Base-by-base conservation (phyloP, 192 early-diverging fungal genomes). In the Backusella psychrophila region DNA sequence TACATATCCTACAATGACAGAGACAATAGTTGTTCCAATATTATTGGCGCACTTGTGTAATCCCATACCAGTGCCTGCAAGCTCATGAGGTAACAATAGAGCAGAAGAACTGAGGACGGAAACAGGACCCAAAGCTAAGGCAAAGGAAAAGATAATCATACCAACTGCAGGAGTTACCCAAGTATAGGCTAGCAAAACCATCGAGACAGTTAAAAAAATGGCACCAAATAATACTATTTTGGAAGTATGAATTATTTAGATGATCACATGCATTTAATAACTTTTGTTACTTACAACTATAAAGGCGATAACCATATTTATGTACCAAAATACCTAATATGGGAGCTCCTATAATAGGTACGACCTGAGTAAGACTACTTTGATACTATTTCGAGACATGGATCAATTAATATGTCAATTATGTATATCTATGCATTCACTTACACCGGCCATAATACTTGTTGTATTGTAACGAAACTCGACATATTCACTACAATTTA, bases 21-120 rank as follows among this genome's bases (percentile, higher is more conserved):
- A 84, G 6, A 91, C 85, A 29, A 90, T 88, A 0, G 90, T 90
- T 21, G 87, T 85, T 11, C 89, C 90, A 9, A 88, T 87, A 67
- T 90, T 91, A 79, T 85, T 88, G 3, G 86, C 85, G 35, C 84
- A 87, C 76, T 91, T 91, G 85, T 89, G 89, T 34, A 91, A 78
- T 1, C 90, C 89, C 49, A 89, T 68, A 9, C 84, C 87, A 0
- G 87, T 88, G 31, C 90, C 90, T 19, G 87, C 75, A 21, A 86
- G 80, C 71, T 75, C 84, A 66, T 79, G 81, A 4, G 86, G 89
- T 19, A 90, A 41, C 6, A 88, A 78, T 6, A 91, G 79, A 42
- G 89, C 81, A 3, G 87, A 83, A 8, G 88, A 86, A 0, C 87
- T 86, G 56, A 91, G 80, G 38, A 88, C 80, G 3, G 87, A 75